phyloP scores from a whole-genome alignment of 306 rosid species.

The Malus orientalis region DNA sequence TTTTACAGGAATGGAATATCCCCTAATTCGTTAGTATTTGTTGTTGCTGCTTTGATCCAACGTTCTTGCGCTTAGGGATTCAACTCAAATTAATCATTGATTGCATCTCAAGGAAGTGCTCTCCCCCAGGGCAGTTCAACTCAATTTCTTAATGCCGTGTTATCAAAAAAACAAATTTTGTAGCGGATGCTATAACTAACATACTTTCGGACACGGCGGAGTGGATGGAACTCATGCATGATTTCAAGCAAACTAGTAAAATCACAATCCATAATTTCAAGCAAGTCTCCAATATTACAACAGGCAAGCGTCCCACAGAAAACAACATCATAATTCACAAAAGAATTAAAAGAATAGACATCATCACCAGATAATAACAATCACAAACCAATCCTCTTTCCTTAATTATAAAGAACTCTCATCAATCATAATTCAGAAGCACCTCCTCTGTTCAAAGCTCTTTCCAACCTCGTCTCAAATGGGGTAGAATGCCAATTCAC shows the following conservation, averaged over 20 bases:
- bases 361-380: conserved; percentile 12
- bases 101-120: too few species aligned
- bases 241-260: neutral
- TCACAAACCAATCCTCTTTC: neutral
- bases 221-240: neutral
- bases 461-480: conserved; percentile 77
- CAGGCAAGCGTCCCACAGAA: conserved; percentile 21
- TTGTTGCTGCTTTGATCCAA: too few species aligned
- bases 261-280: neutral
- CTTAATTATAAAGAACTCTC: neutral
- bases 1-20: too few species aligned
- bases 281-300: conserved; percentile 11
- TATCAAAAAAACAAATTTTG: too few species aligned
- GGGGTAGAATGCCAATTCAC: conserved; percentile 85
- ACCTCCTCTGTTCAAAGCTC: conserved; percentile 63
- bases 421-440: conserved; percentile 22
- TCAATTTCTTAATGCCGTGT: too few species aligned
- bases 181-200: too few species aligned
- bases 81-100: too few species aligned
- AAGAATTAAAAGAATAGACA: conserved; percentile 23
- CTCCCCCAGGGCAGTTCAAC: too few species aligned
- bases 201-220: neutral
- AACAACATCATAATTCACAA: conserved; percentile 20
- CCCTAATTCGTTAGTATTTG: too few species aligned
- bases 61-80: too few species aligned